These are phyloP conservation scores for Stentor coeruleus DNA, from an alignment of 73 alveolate genomes.

Conservation along the genomic window DNA sequence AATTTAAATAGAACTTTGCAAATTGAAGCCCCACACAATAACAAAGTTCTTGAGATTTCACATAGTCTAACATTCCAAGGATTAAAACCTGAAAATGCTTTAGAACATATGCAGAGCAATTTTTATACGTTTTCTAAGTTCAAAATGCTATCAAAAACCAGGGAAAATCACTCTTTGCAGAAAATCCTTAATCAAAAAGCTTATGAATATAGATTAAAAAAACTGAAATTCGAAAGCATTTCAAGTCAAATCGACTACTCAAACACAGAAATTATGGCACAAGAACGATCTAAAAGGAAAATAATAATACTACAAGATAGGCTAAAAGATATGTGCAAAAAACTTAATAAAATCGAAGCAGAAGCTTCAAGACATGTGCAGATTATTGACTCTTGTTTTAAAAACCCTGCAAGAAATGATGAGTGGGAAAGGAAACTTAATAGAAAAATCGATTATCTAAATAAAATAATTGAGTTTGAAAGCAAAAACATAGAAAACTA, in stretches of 20 bases:
- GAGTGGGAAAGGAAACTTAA: conserved; percentile 49
- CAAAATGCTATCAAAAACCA: neutral
- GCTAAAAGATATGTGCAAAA: conserved; percentile 37
- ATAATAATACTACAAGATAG: conserved; percentile 37
- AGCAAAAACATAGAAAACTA: conserved; percentile 24
- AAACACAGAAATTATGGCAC: conserved; percentile 11
- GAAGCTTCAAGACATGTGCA: conserved; percentile 41
- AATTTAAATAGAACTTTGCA: neutral
- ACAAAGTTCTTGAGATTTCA: neutral
- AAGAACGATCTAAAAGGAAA: conserved; percentile 12
- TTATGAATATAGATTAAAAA: neutral
- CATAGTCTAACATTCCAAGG: neutral
- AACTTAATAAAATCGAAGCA: conserved; percentile 48
- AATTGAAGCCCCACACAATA: neutral
- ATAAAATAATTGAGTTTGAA: conserved; percentile 35
- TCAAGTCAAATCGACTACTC: conserved; percentile 13
- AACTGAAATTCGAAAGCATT: conserved; percentile 1
- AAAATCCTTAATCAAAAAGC: neutral
- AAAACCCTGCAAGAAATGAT: conserved; percentile 51
- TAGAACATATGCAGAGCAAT: neutral
- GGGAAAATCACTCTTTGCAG: neutral
- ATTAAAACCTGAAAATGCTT: neutral
- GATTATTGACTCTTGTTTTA: conserved; percentile 33
- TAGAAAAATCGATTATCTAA: conserved; percentile 39
- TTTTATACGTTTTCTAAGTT: neutral